phyloP scores from a whole-genome alignment of 352 stramenopile genomes.

The Phytophthora europaea region DNA sequence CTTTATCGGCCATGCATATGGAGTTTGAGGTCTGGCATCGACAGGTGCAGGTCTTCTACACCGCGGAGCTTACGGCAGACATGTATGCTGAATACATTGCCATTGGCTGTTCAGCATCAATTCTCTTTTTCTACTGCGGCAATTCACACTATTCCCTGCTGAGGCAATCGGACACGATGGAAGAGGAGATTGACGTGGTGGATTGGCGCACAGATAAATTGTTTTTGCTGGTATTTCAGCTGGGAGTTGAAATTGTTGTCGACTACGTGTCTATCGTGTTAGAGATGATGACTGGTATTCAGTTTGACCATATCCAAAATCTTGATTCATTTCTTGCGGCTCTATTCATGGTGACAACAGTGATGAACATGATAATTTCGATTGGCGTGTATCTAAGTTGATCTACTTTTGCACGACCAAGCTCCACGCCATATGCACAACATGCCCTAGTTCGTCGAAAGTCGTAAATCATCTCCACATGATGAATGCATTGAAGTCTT shows the following conservation, averaged over 20 bases:
- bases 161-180: background rate
- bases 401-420: background rate
- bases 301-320: slow-evolving; percentile 23
- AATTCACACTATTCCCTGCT: slow-evolving; percentile 3
- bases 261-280: slow-evolving; percentile 8
- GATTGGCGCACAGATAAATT: slow-evolving; percentile 10
- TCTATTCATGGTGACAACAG: slow-evolving; percentile 34
- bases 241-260: slow-evolving; percentile 24
- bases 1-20: background rate
- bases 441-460: too few relatives aligned
- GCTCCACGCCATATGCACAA: too few relatives aligned
- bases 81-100: slow-evolving; percentile 5
- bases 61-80: background rate
- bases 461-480: too few relatives aligned
- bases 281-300: slow-evolving; percentile 26
- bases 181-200: background rate
- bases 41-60: slow-evolving; percentile 1
- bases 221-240: slow-evolving; percentile 16
- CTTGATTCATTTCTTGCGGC: slow-evolving; percentile 31
- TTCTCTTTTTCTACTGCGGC: slow-evolving; percentile 7
- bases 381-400: slow-evolving; percentile 37
- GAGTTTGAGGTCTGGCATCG: background rate
- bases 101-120: slow-evolving; percentile 5
- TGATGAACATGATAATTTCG: slow-evolving; percentile 44
- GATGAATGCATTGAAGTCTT: too few relatives aligned